Evolutionary conservation across 2,329 filamentous ascomycete genomes (phyloP), one percentile per base, ranked within the genome.

Genomic region (Fusarium duplospermum): DNA sequence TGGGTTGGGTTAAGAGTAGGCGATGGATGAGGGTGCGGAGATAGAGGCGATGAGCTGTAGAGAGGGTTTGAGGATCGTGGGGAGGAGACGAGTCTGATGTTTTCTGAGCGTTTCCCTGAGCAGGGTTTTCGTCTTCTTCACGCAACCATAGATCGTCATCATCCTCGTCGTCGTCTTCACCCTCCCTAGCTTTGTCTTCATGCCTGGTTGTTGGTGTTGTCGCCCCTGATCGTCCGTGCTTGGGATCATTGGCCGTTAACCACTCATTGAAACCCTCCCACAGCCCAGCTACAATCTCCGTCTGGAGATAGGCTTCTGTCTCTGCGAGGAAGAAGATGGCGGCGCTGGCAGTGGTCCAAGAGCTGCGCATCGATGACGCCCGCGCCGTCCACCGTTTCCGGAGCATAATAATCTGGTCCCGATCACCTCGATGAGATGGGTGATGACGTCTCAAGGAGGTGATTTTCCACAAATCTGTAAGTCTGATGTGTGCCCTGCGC

Each of bases 261-360:
- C 95, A 98, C 16, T 83, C 81, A 62, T 93, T 89, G 76, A 98
- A 95, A 61, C 93, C 91, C 18, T 92, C 89, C 90, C 95, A 98
- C 2, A 94, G 91, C 35, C 92, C 91, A 69, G 92, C 90, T 16
- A 98, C 92, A 8, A 98, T 92, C 79, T 98, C 95, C 1, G 93
- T 94, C 81, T 98, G 96, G 52, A 98, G 91, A 78, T 97, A 98
- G 4, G 91, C 91, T 75, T 96, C 93, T 16, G 94, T 92, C 80
- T 98, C 95, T 0, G 93, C 94, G 4, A 98, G 87, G 76, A 98
- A 93, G 83, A 98, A 98, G 5, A 97, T 90, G 2, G 94, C 93
- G 3, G 95, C 93, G 78, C 93, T 95, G 76, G 93, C 93, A 0
- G 94, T 97, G 0, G 95, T 96, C 96, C 96, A 99, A 1, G 96